phyloP scores from a whole-genome alignment of 768 basidiomycete genomes.

The Panellus pusillus region DNA sequence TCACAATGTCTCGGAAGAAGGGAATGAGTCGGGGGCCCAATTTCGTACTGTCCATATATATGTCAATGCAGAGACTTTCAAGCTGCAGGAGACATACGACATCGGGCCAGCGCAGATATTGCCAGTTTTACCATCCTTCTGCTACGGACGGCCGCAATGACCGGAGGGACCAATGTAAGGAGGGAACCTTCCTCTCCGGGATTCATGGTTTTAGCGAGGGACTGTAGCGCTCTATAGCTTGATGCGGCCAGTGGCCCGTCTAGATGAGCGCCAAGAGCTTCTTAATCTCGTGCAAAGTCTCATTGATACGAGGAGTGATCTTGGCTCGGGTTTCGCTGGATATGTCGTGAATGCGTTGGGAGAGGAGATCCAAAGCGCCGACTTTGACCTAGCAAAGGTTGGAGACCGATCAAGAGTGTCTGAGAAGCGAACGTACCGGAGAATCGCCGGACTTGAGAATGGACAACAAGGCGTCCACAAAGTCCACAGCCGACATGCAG shows the following conservation, averaged over 20 bases:
- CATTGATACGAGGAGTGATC: conserved; percentile 48
- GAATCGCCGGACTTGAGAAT: conserved; percentile 57
- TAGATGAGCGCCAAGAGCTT: conserved; percentile 44
- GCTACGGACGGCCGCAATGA: conserved; percentile 52
- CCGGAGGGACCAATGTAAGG: conserved; percentile 55
- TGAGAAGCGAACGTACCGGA: conserved; percentile 41
- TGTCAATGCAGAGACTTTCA: conserved; percentile 5
- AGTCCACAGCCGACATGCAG: conserved; percentile 70
- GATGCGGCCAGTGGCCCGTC: conserved; percentile 41
- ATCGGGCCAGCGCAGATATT: conserved; percentile 59
- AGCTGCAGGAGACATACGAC: conserved; percentile 45
- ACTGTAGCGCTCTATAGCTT: conserved; percentile 60
- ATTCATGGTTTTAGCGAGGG: conserved; percentile 57
- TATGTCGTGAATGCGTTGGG: conserved; percentile 63
- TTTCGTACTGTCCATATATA: conserved; percentile 47
- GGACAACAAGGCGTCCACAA: conserved; percentile 54
- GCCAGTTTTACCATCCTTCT: conserved; percentile 40
- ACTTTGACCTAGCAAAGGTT: conserved; percentile 49
- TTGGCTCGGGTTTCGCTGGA: conserved; percentile 53
- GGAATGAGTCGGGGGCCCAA: conserved; percentile 91
- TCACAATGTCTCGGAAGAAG: conserved; percentile 69
- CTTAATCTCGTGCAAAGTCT: conserved; percentile 53
- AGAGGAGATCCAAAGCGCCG: conserved; percentile 70
- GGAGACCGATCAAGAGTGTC: not conserved
- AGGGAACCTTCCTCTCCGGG: conserved; percentile 71